Percentiles rank a stretch among this genome's conserved stretches.
phyloP scores from a whole-genome alignment of 148 eudicot species.

The Amaranthus palmeri region DNA sequence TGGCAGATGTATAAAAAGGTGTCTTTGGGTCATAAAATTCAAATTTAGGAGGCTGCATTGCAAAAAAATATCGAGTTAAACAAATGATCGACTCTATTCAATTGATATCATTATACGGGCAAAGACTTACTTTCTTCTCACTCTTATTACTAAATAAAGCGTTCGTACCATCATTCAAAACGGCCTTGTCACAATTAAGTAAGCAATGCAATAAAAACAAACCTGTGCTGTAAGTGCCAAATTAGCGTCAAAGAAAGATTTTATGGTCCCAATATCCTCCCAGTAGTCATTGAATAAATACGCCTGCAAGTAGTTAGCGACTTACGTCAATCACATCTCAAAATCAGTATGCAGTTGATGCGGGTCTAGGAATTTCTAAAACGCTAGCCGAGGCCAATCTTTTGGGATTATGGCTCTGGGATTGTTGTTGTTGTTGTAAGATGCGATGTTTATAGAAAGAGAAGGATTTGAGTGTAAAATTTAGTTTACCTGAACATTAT shows the following conservation, averaged over 20 bases:
- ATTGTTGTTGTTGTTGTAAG: not conserved
- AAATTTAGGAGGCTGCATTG: constrained; percentile 68
- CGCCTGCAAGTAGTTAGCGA: constrained; percentile 43
- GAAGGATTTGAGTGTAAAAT: not conserved
- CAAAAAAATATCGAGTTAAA: not conserved
- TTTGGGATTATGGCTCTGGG: too few relatives aligned
- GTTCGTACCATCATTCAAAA: too few relatives aligned
- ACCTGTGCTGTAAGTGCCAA: constrained; percentile 94
- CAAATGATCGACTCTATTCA: not conserved
- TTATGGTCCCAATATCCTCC: constrained; percentile 96
- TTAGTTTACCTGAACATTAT: constrained; percentile 55
- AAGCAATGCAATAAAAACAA: not conserved
- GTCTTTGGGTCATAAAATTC: constrained; percentile 85
- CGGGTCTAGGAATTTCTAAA: not conserved
- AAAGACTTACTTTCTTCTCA: too few relatives aligned
- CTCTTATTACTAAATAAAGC: too few relatives aligned
- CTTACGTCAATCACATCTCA: not conserved
- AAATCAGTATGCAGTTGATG: not conserved
- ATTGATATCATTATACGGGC: too few relatives aligned
- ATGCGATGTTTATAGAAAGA: not conserved
- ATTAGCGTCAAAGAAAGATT: constrained; percentile 91
- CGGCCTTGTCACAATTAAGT: too few relatives aligned
- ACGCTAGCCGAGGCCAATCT: too few relatives aligned
- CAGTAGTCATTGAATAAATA: constrained; percentile 86
- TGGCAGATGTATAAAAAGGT: constrained; percentile 84